Percentiles rank a stretch among this genome's conserved stretches.
These are phyloP conservation scores for Xerocomellus intermedius DNA, from an alignment of 768 basidiomycete genomes.

Conservation along the genomic window DNA sequence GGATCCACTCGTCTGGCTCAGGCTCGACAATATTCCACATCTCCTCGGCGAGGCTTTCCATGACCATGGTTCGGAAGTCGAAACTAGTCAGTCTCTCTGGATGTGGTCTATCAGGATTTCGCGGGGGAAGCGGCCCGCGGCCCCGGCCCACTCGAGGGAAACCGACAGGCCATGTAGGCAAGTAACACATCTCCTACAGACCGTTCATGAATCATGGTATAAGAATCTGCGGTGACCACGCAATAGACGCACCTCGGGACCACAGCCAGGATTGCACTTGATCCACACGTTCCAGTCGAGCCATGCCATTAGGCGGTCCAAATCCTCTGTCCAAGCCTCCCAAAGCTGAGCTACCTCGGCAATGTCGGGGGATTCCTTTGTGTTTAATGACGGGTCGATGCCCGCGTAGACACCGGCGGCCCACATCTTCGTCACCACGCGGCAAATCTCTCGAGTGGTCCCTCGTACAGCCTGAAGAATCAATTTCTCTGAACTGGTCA, in stretches of 20 bases:
- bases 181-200: slow-evolving; percentile 26
- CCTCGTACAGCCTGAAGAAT: slow-evolving; percentile 30
- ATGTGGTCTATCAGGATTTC: background rate
- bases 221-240: background rate
- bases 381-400: slow-evolving; percentile 11
- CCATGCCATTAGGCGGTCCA: slow-evolving; percentile 45
- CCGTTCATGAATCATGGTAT: background rate
- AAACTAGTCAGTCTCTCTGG: background rate
- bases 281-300: slow-evolving; percentile 54
- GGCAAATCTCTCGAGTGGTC: slow-evolving; percentile 46
- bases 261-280: slow-evolving; percentile 46
- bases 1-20: slow-evolving; percentile 16
- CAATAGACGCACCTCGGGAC: slow-evolving; percentile 38
- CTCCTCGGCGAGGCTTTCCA: background rate
- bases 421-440: slow-evolving; percentile 47
- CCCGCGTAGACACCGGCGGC: slow-evolving; percentile 35
- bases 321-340: slow-evolving; percentile 35
- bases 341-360: slow-evolving; percentile 10
- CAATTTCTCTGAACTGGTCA: slow-evolving; percentile 31
- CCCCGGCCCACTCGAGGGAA: slow-evolving; percentile 3
- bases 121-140: background rate
- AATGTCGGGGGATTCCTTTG: background rate
- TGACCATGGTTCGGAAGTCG: background rate
- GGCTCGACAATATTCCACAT: background rate
- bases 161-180: slow-evolving; percentile 25